phyloP scores from a whole-genome alignment of 108 stramenopile species.

The Cyclotella atomus region DNA sequence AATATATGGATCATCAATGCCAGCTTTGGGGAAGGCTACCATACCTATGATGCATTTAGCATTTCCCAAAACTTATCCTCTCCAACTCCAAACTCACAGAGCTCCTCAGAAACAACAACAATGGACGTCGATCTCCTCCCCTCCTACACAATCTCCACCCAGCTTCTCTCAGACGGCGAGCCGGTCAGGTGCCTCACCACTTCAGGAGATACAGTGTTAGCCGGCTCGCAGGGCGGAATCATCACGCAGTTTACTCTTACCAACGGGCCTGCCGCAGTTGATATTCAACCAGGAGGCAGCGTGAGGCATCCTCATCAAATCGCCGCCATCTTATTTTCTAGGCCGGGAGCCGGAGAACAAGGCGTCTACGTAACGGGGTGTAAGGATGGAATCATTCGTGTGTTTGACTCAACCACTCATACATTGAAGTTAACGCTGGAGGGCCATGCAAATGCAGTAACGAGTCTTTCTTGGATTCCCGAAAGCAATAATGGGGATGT shows the following conservation, averaged over 20 bases:
- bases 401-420: constrained; percentile 63
- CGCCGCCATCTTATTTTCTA: constrained; percentile 44
- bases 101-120: no score
- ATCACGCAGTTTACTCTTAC: constrained; percentile 27
- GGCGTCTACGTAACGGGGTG: constrained; percentile 71
- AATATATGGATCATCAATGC: no score
- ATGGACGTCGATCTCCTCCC: constrained; percentile 7
- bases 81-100: no score
- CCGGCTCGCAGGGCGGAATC: constrained; percentile 45
- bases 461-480: constrained; percentile 61
- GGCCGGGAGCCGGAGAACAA: no score
- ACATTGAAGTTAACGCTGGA: constrained; percentile 46
- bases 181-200: constrained; percentile 45
- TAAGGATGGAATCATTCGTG: constrained; percentile 76
- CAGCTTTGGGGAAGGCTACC: no score
- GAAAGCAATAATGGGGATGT: constrained; percentile 19
- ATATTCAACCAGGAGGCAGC: constrained; percentile 48
- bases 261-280: neutral
- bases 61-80: no score
- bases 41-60: no score
- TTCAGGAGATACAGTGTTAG: constrained; percentile 18
- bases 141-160: constrained; percentile 37
- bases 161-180: constrained; percentile 51
- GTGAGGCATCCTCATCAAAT: constrained; percentile 56
- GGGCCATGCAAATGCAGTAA: constrained; percentile 87